Conservation (phyloP, 1,139 yeast species). For the Yamadazyma blattariae region DNA sequence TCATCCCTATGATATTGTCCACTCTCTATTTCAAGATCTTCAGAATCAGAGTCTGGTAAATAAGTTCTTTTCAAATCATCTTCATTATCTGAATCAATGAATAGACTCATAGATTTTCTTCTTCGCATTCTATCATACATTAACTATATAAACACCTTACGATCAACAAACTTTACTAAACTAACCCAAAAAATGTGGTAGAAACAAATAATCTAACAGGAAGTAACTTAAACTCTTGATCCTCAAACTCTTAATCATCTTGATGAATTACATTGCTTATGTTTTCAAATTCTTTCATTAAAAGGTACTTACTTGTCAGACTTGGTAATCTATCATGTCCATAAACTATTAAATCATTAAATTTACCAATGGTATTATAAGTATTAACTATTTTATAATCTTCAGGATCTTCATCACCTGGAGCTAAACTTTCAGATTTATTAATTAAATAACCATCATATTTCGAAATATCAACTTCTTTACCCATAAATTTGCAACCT, state of each 20-base stretch:
- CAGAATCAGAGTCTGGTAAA: no score
- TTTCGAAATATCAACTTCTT: conserved; percentile 18
- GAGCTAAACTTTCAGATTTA: conserved; percentile 27
- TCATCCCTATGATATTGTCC: no score
- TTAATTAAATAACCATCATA: conserved; percentile 31
- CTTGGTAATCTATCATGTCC: conserved; percentile 39
- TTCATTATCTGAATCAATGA: conserved; percentile 8
- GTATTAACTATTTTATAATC: conserved; percentile 24
- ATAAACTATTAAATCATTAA: conserved; percentile 27
- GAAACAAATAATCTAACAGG: no score
- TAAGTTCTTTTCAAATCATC: not conserved
- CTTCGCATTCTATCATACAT: no score
- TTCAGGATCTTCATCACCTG: conserved; percentile 16
- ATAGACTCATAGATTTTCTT: conserved; percentile 7
- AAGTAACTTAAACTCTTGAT: not conserved
- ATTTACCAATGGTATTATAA: conserved; percentile 29
- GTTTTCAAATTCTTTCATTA: conserved; percentile 34
- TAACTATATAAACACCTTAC: no score
- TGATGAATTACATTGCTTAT: conserved; percentile 28
- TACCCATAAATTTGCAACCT: conserved; percentile 39
- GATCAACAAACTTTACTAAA: no score
- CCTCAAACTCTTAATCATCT: conserved; percentile 1
- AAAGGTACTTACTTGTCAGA: conserved; percentile 30
- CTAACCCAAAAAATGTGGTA: no score
- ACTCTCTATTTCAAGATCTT: no score